Base-by-base conservation (phyloP, 768 basidiomycete genomes). In the Phylloporus arenicola region DNA sequence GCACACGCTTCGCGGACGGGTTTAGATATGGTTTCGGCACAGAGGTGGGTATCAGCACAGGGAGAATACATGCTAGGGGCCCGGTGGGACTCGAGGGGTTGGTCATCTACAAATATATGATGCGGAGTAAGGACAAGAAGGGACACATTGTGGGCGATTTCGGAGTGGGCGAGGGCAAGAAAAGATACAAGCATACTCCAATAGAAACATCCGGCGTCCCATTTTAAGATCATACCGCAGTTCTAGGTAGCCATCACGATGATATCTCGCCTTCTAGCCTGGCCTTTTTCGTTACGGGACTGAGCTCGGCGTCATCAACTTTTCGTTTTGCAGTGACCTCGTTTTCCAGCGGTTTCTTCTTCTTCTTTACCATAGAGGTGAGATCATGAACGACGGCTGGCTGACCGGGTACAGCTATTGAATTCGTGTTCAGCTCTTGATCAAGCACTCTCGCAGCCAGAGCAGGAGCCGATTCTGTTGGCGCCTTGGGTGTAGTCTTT, bases 11-110 rank as follows among this genome's bases (percentile, higher is more conserved):
- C 65, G 86, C 94, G 0, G 96, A 99, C 67, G 95, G 96, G 12
- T 96, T 94, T 70, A 72, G 95, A 53, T 98, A 92, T 64, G 96
- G 96, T 0, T 93, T 96, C 57, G 96, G 96, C 3, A 94, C 96
- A 5, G 96, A 98, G 69, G 95, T 99, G 0, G 96, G 96, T 9
- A 96, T 99, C 61, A 89, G 88, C 65, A 99, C 96, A 0, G 94
- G 95, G 1, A 84, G 89, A 63, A 95, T 96, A 49, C 96, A 99
- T 63, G 94, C 96, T 14, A 77, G 95, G 37, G 96, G 96, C 3
- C 96, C 96, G 0, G 95, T 98, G 1, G 95, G 95, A 0, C 74
- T 97, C 46, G 91, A 97, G 57, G 92, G 92, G 2, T 73, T 96
- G 56, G 88, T 93, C 35, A 96, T 85, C 51, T 98, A 99, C 76